Base-by-base conservation (phyloP, 495 filamentous ascomycete genomes). In the Hypomontagnella monticulosa region DNA sequence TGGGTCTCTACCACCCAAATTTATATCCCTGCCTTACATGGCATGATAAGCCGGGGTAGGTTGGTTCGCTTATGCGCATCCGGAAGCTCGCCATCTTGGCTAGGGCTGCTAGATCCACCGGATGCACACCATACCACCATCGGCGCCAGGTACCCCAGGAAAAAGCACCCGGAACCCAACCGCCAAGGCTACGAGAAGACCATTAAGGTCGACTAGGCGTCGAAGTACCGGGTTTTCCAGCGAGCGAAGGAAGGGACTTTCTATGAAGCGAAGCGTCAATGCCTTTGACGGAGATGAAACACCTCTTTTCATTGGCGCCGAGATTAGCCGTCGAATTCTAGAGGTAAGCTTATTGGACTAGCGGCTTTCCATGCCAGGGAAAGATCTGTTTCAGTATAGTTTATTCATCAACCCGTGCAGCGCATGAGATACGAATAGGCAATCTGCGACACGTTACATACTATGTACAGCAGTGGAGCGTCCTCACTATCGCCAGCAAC, bases 1-100 rank as follows among this genome's bases (percentile, higher is more conserved):
- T 33, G 18, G 53, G 15, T 40, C 42, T n/a, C 23, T 60, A 55
- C 61, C n/a, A 48, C 61, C 27, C 43, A 48, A 59, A 42, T 8
- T 37, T 53, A 54, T 42, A 4, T 41, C 41, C 48, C 41, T 53
- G 37, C 48, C 54, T 48, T 15, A 23, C 38, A 27, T 27, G 3
- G 23, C 23, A 27, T 27, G 36, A 49, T 18, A 49, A 49, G 43
- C 40, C 23, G 56, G 42, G 56, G 56, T 30, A 33, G 6, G 9
- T 30, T 47, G 6, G 42, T 34, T 61, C 50, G 63, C 63, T 60
- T 60, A 56, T 44, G 56, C 43, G 14, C 43, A 51, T 51, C 32
- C 43, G 56, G 63, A 61, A 66, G 63, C 40, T 60, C 52, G 46
- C 18, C 36, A 57, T 27, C 30, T 16, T 32, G n/a, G 12, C 11